Conservation (phyloP, 192 early-diverging fungal species). For the Umbelopsis isabellina region DNA sequence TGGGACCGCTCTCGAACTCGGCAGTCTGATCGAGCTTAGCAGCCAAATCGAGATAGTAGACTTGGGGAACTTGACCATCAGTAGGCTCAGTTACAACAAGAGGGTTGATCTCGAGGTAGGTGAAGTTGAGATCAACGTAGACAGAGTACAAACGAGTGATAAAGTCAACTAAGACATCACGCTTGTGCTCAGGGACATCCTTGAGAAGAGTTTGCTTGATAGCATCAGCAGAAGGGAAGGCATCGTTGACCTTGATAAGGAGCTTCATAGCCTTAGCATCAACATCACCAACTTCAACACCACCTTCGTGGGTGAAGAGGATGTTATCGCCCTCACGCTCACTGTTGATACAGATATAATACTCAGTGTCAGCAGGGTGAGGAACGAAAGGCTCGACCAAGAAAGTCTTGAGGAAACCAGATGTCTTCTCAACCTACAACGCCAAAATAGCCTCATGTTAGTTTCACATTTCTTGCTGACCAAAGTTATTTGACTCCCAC, state of each 20-base stretch:
- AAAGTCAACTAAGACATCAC: constrained; percentile 85
- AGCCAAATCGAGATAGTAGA: constrained; percentile 94
- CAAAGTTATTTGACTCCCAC: neutral
- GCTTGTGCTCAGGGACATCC: constrained; percentile 68
- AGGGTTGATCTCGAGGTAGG: constrained; percentile 99
- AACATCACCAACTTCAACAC: constrained; percentile 98
- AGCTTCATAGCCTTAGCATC: constrained; percentile 94
- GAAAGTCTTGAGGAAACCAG: constrained; percentile 92
- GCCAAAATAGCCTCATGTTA: neutral
- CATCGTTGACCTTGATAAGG: constrained; percentile 77
- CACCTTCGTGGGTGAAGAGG: constrained; percentile 98
- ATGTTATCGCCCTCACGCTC: constrained; percentile 95
- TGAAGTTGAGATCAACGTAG: constrained; percentile 96
- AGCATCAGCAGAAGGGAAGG: constrained; percentile 68
- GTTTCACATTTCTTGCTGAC: neutral
- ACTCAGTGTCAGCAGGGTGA: constrained; percentile 90
- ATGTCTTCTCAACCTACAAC: constrained; percentile 75
- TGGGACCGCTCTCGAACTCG: constrained; percentile 94
- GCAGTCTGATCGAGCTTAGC: constrained; percentile 99
- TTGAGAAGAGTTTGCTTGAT: constrained; percentile 72
- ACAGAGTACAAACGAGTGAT: constrained; percentile 92
- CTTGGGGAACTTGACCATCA: constrained; percentile 60
- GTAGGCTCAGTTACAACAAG: constrained; percentile 86
- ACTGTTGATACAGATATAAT: constrained; percentile 97
- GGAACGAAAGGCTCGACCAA: constrained; percentile 94